Evolutionary conservation across 192 early-diverging fungal species (phyloP), one percentile per base, ranked within the genome.

Genomic region (Piromyces finnis): DNA sequence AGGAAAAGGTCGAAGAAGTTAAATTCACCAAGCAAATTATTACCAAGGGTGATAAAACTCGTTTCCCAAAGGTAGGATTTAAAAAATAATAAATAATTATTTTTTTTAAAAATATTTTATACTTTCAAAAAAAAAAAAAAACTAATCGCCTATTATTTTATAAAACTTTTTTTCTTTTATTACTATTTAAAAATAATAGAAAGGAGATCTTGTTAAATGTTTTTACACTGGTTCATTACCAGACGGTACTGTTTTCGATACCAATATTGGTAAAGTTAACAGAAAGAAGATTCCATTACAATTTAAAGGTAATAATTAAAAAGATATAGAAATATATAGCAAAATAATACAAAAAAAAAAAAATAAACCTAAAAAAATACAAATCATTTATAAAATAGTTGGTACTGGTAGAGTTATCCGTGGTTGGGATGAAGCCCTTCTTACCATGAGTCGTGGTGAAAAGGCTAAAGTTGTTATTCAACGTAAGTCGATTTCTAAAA

Each of bases 361-460:
- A n/a, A n/a, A n/a, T n/a, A n/a, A n/a, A n/a, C n/a, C n/a, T n/a
- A n/a, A n/a, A n/a, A n/a, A n/a, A n/a, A n/a, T n/a, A n/a, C n/a
- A n/a, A n/a, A 11, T 12, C 12, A 12, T 81, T 12, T 29, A 30
- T 36, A 28, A n/a, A 80, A 32, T 22, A 79, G 87, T 88, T n/a
- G 90, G 90, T 4, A 79, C 79, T 77, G 87, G 86, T 28, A 79
- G 82, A 51, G 92, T 93, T 28, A 92, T 94, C 80, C 77, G 87
- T 29, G 93, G 91, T n/a, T 94, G 92, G 92, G 93, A 94, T 77
- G 87, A 88, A 17, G 91, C 90, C 77, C 81, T 93, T 41, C 82
- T 88, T 79, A 87, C 87, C 41, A 94, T 94, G 93, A 81, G 83
- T 77, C 82, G 87, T 22, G 91, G 90, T 32, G 93, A 94, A 83